These are phyloP conservation scores for Deinandra increscens DNA, from an alignment of 129 eudicot species.

Conservation along the genomic window DNA sequence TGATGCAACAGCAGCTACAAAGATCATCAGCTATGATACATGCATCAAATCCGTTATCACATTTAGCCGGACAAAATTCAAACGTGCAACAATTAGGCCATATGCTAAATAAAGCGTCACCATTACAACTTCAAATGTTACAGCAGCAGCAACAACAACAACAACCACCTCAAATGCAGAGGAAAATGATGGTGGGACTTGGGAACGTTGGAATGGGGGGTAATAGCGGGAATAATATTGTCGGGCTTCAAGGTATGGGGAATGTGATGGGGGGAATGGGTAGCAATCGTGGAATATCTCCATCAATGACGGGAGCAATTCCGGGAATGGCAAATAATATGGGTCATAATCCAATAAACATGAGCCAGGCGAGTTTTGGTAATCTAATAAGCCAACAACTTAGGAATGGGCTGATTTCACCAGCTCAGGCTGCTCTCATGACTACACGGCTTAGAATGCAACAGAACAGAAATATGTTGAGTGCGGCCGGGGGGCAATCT, in stretches of 20 bases:
- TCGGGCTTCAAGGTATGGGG: conserved; percentile 77
- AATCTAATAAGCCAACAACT: conserved; percentile 60
- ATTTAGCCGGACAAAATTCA: conserved; percentile 63
- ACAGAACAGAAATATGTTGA: conserved; percentile 46
- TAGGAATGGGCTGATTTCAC: conserved; percentile 47
- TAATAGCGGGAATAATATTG: conserved; percentile 61
- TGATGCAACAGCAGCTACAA: conserved; percentile 65
- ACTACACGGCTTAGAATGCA: conserved; percentile 47
- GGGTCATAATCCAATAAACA: conserved; percentile 53
- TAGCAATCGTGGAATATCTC: conserved; percentile 58
- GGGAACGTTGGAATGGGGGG: conserved; percentile 71
- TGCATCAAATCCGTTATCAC: conserved; percentile 54
- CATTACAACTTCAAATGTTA: conserved; percentile 52
- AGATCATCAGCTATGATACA: conserved; percentile 63
- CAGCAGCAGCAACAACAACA: conserved; percentile 36
- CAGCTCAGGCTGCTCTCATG: conserved; percentile 60
- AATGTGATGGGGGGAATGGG: conserved; percentile 71
- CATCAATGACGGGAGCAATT: conserved; percentile 61
- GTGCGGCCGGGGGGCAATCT: conserved; percentile 50
- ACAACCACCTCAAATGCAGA: conserved; percentile 57
- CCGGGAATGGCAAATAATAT: conserved; percentile 55
- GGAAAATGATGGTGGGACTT: conserved; percentile 81
- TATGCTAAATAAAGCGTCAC: conserved; percentile 59
- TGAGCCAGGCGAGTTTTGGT: conserved; percentile 48
- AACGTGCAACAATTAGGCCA: conserved; percentile 77